Percentiles rank a stretch among this genome's conserved stretches.
Evolutionary conservation across 164 flowering plant species (phyloP).

Genomic region (Tetracentron sinense): DNA sequence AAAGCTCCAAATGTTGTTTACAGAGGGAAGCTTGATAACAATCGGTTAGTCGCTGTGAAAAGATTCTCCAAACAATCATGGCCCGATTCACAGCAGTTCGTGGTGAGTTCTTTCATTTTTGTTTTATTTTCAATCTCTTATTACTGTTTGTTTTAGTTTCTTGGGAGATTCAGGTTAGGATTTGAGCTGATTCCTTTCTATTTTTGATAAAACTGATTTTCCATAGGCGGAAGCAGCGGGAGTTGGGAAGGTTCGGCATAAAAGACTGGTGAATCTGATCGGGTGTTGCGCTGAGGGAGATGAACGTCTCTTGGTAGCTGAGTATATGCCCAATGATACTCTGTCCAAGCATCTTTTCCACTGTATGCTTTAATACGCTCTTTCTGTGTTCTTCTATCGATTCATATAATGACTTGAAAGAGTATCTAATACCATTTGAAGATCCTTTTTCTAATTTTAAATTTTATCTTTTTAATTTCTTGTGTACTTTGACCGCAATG

Average conservation of each 20-base stretch:
- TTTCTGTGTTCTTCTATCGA: background rate
- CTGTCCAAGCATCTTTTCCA: slow-evolving; percentile 88
- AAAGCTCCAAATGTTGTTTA: slow-evolving; percentile 83
- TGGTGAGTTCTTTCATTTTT: slow-evolving; percentile 36
- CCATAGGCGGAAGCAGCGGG: slow-evolving; percentile 68
- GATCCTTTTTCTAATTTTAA: too few relatives aligned
- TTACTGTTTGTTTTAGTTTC: background rate
- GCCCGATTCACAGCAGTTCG: slow-evolving; percentile 79
- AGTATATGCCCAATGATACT: slow-evolving; percentile 85
- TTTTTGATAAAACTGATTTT: background rate
- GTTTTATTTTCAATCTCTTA: background rate
- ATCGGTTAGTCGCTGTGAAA: slow-evolving; percentile 61
- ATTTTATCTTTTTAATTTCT: too few relatives aligned
- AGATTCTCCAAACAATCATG: slow-evolving; percentile 72
- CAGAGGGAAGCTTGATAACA: slow-evolving; percentile 51
- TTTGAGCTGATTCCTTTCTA: background rate
- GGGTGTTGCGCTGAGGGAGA: slow-evolving; percentile 91
- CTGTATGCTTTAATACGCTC: slow-evolving; percentile 37
- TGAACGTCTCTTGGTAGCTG: slow-evolving; percentile 79
- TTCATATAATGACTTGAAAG: too few relatives aligned
- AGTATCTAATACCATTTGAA: too few relatives aligned
- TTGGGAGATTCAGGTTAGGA: background rate
- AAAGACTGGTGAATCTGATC: slow-evolving; percentile 72
- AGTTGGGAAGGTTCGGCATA: slow-evolving; percentile 70
- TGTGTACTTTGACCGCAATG: too few relatives aligned